These are phyloP conservation scores for Hypoxylon rickii DNA, from an alignment of 495 filamentous ascomycete species.

Conservation along the genomic window DNA sequence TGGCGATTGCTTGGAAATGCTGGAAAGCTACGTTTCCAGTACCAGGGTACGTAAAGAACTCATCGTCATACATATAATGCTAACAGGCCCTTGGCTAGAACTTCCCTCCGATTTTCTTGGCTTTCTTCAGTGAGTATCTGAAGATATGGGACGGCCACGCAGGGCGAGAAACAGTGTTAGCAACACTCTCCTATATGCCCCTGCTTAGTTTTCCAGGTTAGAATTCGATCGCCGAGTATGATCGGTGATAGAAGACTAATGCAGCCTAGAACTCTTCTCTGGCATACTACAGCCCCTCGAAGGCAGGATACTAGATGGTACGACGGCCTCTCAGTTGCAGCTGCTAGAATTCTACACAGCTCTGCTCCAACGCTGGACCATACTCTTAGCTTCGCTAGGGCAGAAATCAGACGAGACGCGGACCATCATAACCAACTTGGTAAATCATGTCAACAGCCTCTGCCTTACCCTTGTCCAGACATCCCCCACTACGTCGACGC, in stretches of 20 bases:
- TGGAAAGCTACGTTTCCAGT: constrained; percentile 62
- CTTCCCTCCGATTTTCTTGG: constrained; percentile 62
- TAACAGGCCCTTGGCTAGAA: constrained; percentile 46
- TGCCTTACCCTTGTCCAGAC: constrained; percentile 64
- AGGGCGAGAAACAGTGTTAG: constrained; percentile 63
- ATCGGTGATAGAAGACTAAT: constrained; percentile 9
- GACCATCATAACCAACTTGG: constrained; percentile 51
- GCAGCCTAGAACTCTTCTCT: constrained; percentile 53
- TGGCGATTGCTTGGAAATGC: constrained; percentile 59
- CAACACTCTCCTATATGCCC: constrained; percentile 66
- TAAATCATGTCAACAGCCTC: constrained; percentile 64
- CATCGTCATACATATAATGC: background rate
- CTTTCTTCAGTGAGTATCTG: constrained; percentile 67
- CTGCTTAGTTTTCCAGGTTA: constrained; percentile 62
- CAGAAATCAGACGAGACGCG: constrained; percentile 31
- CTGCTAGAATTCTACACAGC: constrained; percentile 72
- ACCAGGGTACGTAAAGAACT: constrained; percentile 60
- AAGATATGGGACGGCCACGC: constrained; percentile 69
- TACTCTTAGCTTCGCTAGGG: constrained; percentile 43
- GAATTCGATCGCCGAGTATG: background rate
- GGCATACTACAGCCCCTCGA: constrained; percentile 63
- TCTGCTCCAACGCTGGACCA: constrained; percentile 73
- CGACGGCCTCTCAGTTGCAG: constrained; percentile 51
- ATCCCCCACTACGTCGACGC: constrained; percentile 42
- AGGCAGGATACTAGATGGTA: constrained; percentile 57